A percentile compares a stretch with the other conserved stretches of the same genome.
These are phyloP conservation scores for Ogataea pini DNA, from an alignment of 805 yeast species.

Conservation along the genomic window DNA sequence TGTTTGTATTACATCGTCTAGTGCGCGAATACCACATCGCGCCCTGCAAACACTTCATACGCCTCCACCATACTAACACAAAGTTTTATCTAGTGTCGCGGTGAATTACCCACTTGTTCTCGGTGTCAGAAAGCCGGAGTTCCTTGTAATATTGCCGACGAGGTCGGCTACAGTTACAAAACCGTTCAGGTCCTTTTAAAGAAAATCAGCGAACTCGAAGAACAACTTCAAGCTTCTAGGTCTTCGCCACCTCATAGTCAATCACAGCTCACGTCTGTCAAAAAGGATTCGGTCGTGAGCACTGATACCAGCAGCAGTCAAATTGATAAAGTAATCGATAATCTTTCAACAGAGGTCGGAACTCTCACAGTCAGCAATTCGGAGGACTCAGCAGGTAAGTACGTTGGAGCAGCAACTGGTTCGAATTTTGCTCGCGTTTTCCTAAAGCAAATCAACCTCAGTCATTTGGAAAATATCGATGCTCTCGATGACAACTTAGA, in stretches of 20 bases:
- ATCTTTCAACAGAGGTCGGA: slow-evolving; percentile 29
- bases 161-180: slow-evolving; percentile 25
- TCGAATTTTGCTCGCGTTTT: slow-evolving; percentile 26
- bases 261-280: slow-evolving; percentile 1
- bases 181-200: slow-evolving; percentile 21
- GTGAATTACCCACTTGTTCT: slow-evolving; percentile 25
- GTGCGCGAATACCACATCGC: no score
- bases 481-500: slow-evolving; percentile 13
- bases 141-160: slow-evolving; percentile 24
- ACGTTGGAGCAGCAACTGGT: slow-evolving; percentile 32
- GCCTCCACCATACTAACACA: not conserved
- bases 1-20: slow-evolving; percentile 2
- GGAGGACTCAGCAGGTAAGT: slow-evolving; percentile 21
- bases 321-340: slow-evolving; percentile 23
- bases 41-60: no score
- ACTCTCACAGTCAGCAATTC: slow-evolving; percentile 23
- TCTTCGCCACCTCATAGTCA: not conserved
- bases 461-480: slow-evolving; percentile 14
- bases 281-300: slow-evolving; percentile 2
- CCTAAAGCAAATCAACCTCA: slow-evolving; percentile 24
- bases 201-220: slow-evolving; percentile 19
- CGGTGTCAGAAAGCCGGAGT: slow-evolving; percentile 21
- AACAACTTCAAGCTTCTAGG: slow-evolving; percentile 8
- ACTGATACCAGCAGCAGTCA: not conserved
- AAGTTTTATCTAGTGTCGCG: slow-evolving; percentile 23